Evolutionary conservation across 345 rosid species (phyloP), one percentile per base, ranked within the genome.

Genomic region (Hypericum androsaemum): DNA sequence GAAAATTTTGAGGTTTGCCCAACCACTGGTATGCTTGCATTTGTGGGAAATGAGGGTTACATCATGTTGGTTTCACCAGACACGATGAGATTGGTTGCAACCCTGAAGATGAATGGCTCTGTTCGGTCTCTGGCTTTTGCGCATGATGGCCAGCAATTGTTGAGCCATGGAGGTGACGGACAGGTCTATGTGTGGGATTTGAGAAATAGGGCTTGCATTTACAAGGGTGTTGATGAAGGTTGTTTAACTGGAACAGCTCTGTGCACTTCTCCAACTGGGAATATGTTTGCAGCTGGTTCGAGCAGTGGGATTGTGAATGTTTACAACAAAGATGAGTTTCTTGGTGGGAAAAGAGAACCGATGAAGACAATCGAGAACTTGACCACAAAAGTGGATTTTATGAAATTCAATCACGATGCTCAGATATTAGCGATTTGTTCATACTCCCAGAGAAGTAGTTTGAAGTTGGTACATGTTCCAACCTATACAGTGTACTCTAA

Each of bases 91-190:
- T 69, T 92, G 46, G 78, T 76, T 15, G 96, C 94, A 64, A 84
- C 88, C 2, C 63, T 92, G 7, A 92, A 88, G 80, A 88, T 92
- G 96, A 92, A 87, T 0, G 98, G 98, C 42, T 77, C 83, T 13
- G 89, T 74, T 11, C 76, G 86, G 17, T 78, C 89, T 39, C 66
- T 88, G 5, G 92, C 95, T 51, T 92, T 92, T 61, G 68, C 88
- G 17, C 73, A 70, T 32, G 69, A 77, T 48, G 98, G 89, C 55
- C 72, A 65, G 61, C 80, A 83, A 65, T 57, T 92, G 49, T 48
- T 92, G 63, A 88, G 89, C 71, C 77, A 85, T 38, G 96, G 95
- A 37, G 96, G 98, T 5, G 96, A 92, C 12, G 95, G 98, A 6
- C 88, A 85, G 49, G 71, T 92, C 37, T 92, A 88, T 44, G 83